Percentiles rank a stretch among this genome's conserved stretches.
Conservation (phyloP, 2,329 filamentous ascomycete genomes). For the Aspergillus sp. region DNA sequence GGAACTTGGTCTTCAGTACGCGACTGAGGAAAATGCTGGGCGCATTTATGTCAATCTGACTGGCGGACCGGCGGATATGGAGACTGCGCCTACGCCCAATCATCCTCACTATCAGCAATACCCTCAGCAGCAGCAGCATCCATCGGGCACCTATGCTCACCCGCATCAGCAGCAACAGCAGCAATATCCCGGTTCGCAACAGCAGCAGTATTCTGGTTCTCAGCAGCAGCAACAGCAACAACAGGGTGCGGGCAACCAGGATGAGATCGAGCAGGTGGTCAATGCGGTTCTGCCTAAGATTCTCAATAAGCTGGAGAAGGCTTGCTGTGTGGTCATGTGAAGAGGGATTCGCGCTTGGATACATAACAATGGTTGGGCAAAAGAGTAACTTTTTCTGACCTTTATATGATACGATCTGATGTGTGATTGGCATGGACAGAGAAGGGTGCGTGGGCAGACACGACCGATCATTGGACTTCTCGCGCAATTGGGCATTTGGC, state of each 20-base stretch:
- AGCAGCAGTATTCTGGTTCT: slow-evolving; percentile 41
- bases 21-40: slow-evolving; percentile 86
- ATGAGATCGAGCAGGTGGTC: slow-evolving; percentile 62
- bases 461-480: neutral
- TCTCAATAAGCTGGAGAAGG: slow-evolving; percentile 65
- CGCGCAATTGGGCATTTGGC: neutral
- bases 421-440: neutral
- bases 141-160: neutral
- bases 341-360: no score
- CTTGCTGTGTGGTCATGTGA: slow-evolving; percentile 76
- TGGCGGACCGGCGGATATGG: slow-evolving; percentile 64
- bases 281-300: slow-evolving; percentile 63
- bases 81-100: slow-evolving; percentile 36
- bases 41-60: slow-evolving; percentile 85
- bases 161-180: slow-evolving; percentile 15
- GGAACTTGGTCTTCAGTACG: slow-evolving; percentile 78
- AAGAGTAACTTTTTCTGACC: neutral
- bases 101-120: slow-evolving; percentile 46
- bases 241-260: slow-evolving; percentile 54
- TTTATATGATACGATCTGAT: neutral
- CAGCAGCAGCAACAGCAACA: slow-evolving; percentile 41
- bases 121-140: neutral
- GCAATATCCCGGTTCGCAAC: slow-evolving; percentile 44
- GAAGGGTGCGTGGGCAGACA: neutral
- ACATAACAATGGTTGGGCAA: no score